These are phyloP conservation scores for Pisolithus orientalis DNA, from an alignment of 768 basidiomycete genomes.

Conservation along the genomic window DNA sequence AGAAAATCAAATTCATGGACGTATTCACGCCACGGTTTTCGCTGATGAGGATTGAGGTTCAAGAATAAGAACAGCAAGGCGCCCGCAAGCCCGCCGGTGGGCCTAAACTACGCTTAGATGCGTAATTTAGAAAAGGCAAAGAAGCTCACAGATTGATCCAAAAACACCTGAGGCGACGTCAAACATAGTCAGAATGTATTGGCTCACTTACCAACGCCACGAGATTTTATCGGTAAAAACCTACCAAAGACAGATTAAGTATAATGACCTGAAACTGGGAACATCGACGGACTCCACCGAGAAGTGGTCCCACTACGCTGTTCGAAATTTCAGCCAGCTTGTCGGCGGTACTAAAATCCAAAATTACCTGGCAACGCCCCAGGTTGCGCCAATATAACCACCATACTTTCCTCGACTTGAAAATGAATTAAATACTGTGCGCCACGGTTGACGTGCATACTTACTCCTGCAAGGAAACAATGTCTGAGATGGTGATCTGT, in stretches of 20 bases:
- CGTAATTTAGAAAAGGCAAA: neutral
- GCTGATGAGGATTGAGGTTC: slow-evolving; percentile 29
- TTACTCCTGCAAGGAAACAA: slow-evolving; percentile 73
- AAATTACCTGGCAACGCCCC: slow-evolving; percentile 55
- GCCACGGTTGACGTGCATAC: slow-evolving; percentile 13
- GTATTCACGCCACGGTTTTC: slow-evolving; percentile 26
- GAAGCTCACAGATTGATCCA: slow-evolving; percentile 29
- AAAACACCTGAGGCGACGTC: slow-evolving; percentile 27
- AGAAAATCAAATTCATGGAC: slow-evolving; percentile 33
- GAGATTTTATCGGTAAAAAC: slow-evolving; percentile 29
- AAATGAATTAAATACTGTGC: neutral
- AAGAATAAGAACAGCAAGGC: slow-evolving; percentile 29
- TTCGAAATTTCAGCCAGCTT: neutral
- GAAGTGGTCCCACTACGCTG: slow-evolving; percentile 38
- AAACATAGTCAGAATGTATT: too few relatives aligned
- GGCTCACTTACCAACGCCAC: slow-evolving; percentile 31
- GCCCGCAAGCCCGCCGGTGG: slow-evolving; percentile 30
- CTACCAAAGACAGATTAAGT: slow-evolving; percentile 8
- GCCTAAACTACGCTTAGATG: slow-evolving; percentile 15
- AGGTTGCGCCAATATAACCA: slow-evolving; percentile 69
- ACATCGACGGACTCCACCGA: slow-evolving; percentile 27
- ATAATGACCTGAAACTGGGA: neutral
- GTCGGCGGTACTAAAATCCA: neutral
- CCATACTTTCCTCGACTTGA: slow-evolving; percentile 70
- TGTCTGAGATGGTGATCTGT: slow-evolving; percentile 76